Conservation (phyloP, 1,284 basidiomycete genomes). For the Takashimella tepidaria region DNA sequence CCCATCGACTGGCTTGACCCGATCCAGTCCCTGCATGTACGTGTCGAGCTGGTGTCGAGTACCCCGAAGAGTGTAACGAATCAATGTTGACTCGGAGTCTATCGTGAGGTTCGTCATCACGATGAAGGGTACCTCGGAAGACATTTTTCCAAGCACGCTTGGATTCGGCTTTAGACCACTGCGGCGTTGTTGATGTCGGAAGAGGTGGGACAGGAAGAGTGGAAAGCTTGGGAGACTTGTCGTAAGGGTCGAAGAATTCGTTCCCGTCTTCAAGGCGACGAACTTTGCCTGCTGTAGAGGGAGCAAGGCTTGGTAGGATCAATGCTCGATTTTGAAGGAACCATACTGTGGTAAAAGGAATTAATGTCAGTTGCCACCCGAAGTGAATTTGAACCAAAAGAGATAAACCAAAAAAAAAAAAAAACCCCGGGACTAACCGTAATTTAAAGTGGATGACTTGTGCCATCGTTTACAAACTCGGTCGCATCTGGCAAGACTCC, state of each 20-base stretch:
- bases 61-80: slow-evolving; percentile 55
- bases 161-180: slow-evolving; percentile 49
- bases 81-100: slow-evolving; percentile 37
- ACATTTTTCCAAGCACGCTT: slow-evolving; percentile 41
- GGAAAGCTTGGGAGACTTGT: slow-evolving; percentile 49
- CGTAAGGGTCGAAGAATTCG: slow-evolving; percentile 48
- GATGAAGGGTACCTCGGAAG: slow-evolving; percentile 39
- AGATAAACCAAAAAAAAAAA: too few species aligned
- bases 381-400: neutral
- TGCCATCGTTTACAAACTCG: slow-evolving; percentile 78
- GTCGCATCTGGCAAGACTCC: slow-evolving; percentile 67
- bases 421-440: slow-evolving; percentile 61
- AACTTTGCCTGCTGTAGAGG: slow-evolving; percentile 37
- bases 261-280: slow-evolving; percentile 46
- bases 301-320: slow-evolving; percentile 48
- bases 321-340: slow-evolving; percentile 61
- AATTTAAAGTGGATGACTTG: slow-evolving; percentile 80
- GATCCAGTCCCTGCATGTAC: slow-evolving; percentile 36
- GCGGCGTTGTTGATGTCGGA: slow-evolving; percentile 45
- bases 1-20: slow-evolving; percentile 36
- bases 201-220: slow-evolving; percentile 51
- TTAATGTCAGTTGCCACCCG: neutral
- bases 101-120: slow-evolving; percentile 32
- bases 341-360: slow-evolving; percentile 60
- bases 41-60: slow-evolving; percentile 61